phyloP scores from a whole-genome alignment of 1,284 basidiomycete species.

The Pholiota adiposa region DNA sequence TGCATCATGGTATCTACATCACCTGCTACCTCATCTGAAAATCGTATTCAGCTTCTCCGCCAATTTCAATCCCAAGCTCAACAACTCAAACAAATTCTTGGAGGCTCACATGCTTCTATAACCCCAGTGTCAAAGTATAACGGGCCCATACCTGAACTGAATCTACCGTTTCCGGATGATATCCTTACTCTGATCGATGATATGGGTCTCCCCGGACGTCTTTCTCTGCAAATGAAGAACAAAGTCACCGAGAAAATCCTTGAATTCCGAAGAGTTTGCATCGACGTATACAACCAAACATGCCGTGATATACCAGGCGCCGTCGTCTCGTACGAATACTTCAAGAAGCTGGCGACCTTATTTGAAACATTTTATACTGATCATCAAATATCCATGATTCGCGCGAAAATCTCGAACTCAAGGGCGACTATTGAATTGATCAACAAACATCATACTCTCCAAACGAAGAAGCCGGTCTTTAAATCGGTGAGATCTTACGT shows the following conservation, averaged over 20 bases:
- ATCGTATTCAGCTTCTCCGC: background rate
- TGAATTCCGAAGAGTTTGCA: background rate
- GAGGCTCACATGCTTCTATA: background rate
- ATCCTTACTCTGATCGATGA: background rate
- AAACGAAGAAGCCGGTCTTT: background rate
- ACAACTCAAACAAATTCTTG: background rate
- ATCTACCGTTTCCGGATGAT: conserved; percentile 6
- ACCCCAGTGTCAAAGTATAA: background rate
- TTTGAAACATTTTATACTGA: background rate
- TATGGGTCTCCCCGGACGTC: background rate
- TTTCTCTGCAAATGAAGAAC: background rate
- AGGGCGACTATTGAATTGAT: background rate
- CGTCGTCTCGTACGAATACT: background rate
- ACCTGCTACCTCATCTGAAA: background rate
- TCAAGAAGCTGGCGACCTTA: background rate
- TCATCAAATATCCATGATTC: background rate
- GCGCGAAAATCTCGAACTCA: background rate
- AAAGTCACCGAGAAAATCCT: background rate
- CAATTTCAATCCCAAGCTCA: background rate
- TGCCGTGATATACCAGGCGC: background rate
- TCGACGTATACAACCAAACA: background rate
- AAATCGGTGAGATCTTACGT: background rate
- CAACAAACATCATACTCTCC: background rate
- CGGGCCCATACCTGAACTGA: conserved; percentile 1
- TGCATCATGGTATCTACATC: background rate